These are phyloP conservation scores for Irpex sp. DNA, from an alignment of 1,284 basidiomycete species.

Conservation along the genomic window DNA sequence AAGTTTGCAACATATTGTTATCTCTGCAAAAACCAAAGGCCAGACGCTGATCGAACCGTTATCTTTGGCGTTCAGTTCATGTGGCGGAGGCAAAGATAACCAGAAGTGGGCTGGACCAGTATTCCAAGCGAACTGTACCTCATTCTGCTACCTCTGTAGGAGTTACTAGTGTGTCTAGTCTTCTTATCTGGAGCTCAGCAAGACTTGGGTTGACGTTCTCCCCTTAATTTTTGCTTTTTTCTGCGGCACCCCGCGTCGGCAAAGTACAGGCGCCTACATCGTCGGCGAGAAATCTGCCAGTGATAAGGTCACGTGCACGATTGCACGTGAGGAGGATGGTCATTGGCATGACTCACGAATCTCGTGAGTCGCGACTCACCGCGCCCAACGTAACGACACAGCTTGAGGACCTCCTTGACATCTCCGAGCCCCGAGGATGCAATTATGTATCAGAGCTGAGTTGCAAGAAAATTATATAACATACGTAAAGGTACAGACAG, in stretches of 20 bases:
- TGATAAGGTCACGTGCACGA: neutral
- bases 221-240: too few species aligned
- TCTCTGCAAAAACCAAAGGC: neutral
- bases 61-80: neutral
- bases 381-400: too few species aligned
- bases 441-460: neutral
- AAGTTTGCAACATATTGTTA: neutral
- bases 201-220: too few species aligned
- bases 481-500: conserved; percentile 8
- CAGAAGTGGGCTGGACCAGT: neutral
- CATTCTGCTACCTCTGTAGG: too few species aligned
- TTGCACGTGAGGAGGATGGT: neutral
- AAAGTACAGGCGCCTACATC: too few species aligned
- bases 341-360: neutral
- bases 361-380: too few species aligned
- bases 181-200: too few species aligned
- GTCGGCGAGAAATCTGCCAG: neutral
- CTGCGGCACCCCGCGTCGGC: too few species aligned
- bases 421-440: neutral
- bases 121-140: neutral
- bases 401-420: neutral
- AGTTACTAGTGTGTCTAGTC: too few species aligned
- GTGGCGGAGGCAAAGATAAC: neutral
- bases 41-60: neutral
- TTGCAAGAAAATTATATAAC: neutral